Percentiles rank a stretch among this genome's conserved stretches.
phyloP scores from a whole-genome alignment of 2,329 filamentous ascomycete species.

The Exophiala spinifera region DNA sequence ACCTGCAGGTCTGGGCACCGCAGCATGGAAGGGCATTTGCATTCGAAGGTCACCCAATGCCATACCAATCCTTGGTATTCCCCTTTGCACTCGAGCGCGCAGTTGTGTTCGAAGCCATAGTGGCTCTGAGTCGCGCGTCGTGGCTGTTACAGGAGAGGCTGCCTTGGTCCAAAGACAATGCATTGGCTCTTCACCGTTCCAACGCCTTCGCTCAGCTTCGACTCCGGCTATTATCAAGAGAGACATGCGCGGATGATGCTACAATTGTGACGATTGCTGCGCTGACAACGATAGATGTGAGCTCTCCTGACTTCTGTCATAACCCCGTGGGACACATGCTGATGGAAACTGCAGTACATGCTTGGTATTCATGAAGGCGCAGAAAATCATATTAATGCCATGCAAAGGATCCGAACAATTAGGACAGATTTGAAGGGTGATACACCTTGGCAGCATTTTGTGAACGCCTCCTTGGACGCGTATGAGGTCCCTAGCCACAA shows the following conservation, averaged over 20 bases:
- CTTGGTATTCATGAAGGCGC: conserved; percentile 19
- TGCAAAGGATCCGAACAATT: conserved; percentile 18
- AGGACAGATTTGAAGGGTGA: conserved; percentile 12
- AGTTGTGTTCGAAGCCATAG: conserved; percentile 15
- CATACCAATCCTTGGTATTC: conserved; percentile 18
- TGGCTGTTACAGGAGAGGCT: conserved; percentile 17
- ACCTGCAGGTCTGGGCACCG: conserved; percentile 18
- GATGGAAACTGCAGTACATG: conserved; percentile 12
- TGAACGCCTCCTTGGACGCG: conserved; percentile 13
- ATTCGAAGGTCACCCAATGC: conserved; percentile 22
- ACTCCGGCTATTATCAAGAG: conserved; percentile 9
- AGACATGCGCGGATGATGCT: conserved; percentile 17
- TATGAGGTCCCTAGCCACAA: not conserved
- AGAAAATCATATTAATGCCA: conserved; percentile 16
- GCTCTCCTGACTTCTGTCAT: not conserved
- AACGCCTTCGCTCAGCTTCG: conserved; percentile 14
- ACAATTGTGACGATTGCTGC: conserved; percentile 22
- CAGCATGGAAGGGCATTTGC: conserved; percentile 19
- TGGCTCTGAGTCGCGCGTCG: conserved; percentile 16
- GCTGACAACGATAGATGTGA: conserved; percentile 21
- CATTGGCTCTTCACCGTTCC: conserved; percentile 11
- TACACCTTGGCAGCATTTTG: conserved; percentile 17
- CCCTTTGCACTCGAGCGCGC: conserved; percentile 18
- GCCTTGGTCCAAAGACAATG: conserved; percentile 15
- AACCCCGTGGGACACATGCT: not conserved